A percentile compares a stretch with the other conserved stretches of the same genome.
These are phyloP conservation scores for Claviceps purpurea DNA, from an alignment of 2,329 filamentous ascomycete species.

Conservation along the genomic window DNA sequence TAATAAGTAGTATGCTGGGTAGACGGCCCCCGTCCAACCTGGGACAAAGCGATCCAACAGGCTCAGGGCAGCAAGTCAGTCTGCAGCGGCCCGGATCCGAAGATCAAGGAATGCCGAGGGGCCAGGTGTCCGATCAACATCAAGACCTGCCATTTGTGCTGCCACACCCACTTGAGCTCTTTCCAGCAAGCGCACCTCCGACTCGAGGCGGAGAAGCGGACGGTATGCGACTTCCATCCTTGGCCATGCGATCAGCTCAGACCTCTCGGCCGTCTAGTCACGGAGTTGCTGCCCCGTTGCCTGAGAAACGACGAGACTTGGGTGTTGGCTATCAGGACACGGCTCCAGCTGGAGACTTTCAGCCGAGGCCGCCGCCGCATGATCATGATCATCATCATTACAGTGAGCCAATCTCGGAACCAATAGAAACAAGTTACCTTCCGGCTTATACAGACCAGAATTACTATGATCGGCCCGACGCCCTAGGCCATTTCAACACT, in stretches of 20 bases:
- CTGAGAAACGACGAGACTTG: neutral
- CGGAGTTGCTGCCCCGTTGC: neutral
- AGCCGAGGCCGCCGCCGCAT: neutral
- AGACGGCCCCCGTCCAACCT: constrained; percentile 9
- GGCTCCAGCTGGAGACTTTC: neutral
- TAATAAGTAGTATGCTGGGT: constrained; percentile 18
- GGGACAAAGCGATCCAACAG: neutral
- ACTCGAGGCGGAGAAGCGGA: neutral
- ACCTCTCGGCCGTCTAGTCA: neutral
- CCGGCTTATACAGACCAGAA: neutral
- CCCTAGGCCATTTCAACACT: neutral
- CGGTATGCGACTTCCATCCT: neutral
- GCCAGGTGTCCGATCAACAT: neutral
- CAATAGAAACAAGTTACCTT: neutral
- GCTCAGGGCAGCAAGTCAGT: neutral
- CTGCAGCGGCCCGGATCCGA: neutral
- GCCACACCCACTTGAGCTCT: neutral
- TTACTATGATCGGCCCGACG: neutral
- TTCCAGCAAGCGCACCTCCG: neutral
- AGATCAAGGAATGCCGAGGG: neutral
- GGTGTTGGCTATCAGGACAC: neutral
- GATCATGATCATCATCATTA: neutral
- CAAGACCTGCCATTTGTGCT: neutral
- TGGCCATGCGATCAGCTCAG: neutral
- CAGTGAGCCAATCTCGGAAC: neutral